Evolutionary conservation across 257 asterid species (phyloP).

Genomic region (Handroanthus guayacan): DNA sequence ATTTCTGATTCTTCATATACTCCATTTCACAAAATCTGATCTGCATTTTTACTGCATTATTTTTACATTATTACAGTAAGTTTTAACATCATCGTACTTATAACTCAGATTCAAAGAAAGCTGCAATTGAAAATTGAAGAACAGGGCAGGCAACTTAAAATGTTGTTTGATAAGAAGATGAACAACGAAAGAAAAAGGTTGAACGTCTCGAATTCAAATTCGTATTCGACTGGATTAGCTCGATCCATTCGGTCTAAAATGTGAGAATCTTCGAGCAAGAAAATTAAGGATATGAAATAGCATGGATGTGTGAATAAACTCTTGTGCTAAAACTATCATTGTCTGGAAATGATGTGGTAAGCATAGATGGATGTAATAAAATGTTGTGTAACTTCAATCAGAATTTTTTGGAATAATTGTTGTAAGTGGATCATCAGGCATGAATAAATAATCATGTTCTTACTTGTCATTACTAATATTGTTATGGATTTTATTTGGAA

Average conservation of each 20-base stretch:
- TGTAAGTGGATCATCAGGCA: too few species aligned
- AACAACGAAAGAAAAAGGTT: background rate
- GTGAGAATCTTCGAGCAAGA: background rate
- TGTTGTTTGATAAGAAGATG: constrained; percentile 6
- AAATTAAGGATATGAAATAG: background rate
- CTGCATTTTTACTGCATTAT: too few species aligned
- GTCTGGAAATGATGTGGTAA: background rate
- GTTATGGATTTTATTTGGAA: too few species aligned
- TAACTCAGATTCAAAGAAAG: background rate
- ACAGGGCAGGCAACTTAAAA: background rate
- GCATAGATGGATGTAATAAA: background rate
- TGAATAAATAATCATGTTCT: too few species aligned
- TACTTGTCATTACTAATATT: too few species aligned
- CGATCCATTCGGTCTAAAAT: constrained; percentile 5
- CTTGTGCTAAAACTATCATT: background rate
- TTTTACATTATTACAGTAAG: too few species aligned
- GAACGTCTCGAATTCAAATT: background rate
- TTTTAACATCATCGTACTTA: too few species aligned
- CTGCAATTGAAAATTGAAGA: background rate
- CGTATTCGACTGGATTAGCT: background rate
- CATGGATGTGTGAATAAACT: background rate
- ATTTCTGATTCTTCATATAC: too few species aligned
- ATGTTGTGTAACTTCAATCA: background rate
- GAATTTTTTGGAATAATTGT: too few species aligned
- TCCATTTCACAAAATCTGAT: too few species aligned